Base-by-base conservation (phyloP, 495 filamentous ascomycete genomes). In the Bacidia rubella region DNA sequence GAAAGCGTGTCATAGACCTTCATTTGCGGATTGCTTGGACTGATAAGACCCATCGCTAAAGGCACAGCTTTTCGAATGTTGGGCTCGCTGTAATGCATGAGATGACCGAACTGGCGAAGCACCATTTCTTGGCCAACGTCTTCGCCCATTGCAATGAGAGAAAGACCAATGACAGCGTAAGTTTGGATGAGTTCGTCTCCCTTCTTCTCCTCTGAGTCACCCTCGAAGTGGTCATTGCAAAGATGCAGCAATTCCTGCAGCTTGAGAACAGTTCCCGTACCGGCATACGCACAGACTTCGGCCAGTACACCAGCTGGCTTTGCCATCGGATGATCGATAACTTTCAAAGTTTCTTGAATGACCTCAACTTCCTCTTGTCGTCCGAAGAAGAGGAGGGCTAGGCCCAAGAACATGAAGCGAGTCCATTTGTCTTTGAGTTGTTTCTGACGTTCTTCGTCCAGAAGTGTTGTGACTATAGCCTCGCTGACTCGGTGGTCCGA, bases 91-190 rank as follows among this genome's bases (percentile, higher is more conserved):
- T 99, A 99, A 70, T 99, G 92, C 92, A 99, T 99, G 32, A 99
- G 74, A 65, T 99, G 92, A 47, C 90, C 92, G 61, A 99, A 97
- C 60, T 95, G 90, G 40, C 92, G 81, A 22, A 99, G 76, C 45
- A 96, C 88, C 92, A 99, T 99, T 60, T 99, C 92, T 65, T 97
- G 90, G 9, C 93, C 93, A 56, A 97, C 81, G 44, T 99, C 93
- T 68, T 99, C 92, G 53, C 92, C 92, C 92, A 97, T 97, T 19
- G 92, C 84, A 52, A 99, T 89, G 39, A 99, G 73, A 26, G 88
- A 87, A 26, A 99, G 76, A 58, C 93, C 93, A 44, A 99, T 74
- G 17, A 97, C 90, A 54, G 92, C 93, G 66, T 99, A 99, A 3
- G 89, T 83, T 64, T 99, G 92, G 46, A 90, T 79, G 42, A 97